phyloP scores from a whole-genome alignment of 2,329 filamentous ascomycete genomes.

The Fusarium armeniacum region DNA sequence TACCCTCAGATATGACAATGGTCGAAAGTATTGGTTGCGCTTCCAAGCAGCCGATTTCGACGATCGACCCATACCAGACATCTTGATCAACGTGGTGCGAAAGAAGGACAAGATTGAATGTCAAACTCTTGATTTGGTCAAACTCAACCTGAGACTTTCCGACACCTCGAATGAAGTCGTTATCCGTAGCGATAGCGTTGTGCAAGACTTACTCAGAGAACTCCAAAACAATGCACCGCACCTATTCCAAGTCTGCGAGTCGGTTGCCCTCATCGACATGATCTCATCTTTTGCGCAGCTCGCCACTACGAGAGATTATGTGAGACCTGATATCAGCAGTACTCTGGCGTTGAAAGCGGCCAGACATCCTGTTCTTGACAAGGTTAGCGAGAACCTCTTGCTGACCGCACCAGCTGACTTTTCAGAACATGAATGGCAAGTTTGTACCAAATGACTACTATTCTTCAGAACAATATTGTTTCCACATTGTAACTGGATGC shows the following conservation, averaged over 20 bases:
- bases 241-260: conserved; percentile 88
- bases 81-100: conserved; percentile 82
- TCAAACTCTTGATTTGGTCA: conserved; percentile 86
- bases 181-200: conserved; percentile 81
- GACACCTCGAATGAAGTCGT: conserved; percentile 89
- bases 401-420: conserved; percentile 1
- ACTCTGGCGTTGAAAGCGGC: conserved; percentile 80
- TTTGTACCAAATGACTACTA: conserved; percentile 94
- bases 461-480: conserved; percentile 81
- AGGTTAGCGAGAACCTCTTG: conserved; percentile 55
- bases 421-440: conserved; percentile 70
- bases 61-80: conserved; percentile 69
- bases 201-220: conserved; percentile 78
- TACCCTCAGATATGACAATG: conserved; percentile 80
- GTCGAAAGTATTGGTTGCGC: conserved; percentile 84
- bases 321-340: conserved; percentile 76
- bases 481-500: conserved; percentile 94
- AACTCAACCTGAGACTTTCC: conserved; percentile 81
- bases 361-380: conserved; percentile 84
- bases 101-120: conserved; percentile 87
- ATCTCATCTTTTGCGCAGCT: conserved; percentile 81
- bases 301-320: conserved; percentile 71
- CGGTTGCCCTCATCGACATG: conserved; percentile 90
- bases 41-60: conserved; percentile 75
- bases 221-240: conserved; percentile 78